phyloP scores from a whole-genome alignment of 495 filamentous ascomycete genomes.

The Poronia punctata region DNA sequence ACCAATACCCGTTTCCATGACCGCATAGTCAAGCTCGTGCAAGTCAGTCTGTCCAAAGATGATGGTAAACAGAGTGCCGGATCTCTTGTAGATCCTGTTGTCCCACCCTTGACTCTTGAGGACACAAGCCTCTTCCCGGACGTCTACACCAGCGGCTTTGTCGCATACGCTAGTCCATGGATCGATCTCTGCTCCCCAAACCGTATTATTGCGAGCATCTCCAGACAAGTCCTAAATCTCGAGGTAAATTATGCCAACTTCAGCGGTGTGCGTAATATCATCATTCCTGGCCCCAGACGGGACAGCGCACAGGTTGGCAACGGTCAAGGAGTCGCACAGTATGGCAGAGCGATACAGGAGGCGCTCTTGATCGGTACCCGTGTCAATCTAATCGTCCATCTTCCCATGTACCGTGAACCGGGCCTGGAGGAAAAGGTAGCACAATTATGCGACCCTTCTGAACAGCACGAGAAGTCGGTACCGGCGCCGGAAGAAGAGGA shows the following conservation, averaged over 20 bases:
- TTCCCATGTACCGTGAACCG: constrained; percentile 66
- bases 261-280: constrained; percentile 76
- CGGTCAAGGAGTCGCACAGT: constrained; percentile 50
- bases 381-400: constrained; percentile 70
- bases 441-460: constrained; percentile 30
- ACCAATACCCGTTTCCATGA: constrained; percentile 78
- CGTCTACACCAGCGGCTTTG: constrained; percentile 60
- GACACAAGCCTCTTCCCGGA: constrained; percentile 72
- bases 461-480: constrained; percentile 9
- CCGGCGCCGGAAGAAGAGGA: constrained; percentile 10
- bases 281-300: constrained; percentile 68
- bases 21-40: constrained; percentile 59
- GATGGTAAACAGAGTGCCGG: constrained; percentile 13
- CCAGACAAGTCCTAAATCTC: constrained; percentile 78
- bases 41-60: constrained; percentile 43
- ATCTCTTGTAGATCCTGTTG: constrained; percentile 36
- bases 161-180: constrained; percentile 76
- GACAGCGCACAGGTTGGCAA: constrained; percentile 30
- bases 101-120: constrained; percentile 62
- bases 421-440: constrained; percentile 33
- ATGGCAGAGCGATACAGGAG: constrained; percentile 79
- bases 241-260: constrained; percentile 94
- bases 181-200: constrained; percentile 83
- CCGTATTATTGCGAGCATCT: constrained; percentile 72
- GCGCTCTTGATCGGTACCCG: constrained; percentile 64